phyloP scores from a whole-genome alignment of 768 basidiomycete species.

The Termitomyces sp. region DNA sequence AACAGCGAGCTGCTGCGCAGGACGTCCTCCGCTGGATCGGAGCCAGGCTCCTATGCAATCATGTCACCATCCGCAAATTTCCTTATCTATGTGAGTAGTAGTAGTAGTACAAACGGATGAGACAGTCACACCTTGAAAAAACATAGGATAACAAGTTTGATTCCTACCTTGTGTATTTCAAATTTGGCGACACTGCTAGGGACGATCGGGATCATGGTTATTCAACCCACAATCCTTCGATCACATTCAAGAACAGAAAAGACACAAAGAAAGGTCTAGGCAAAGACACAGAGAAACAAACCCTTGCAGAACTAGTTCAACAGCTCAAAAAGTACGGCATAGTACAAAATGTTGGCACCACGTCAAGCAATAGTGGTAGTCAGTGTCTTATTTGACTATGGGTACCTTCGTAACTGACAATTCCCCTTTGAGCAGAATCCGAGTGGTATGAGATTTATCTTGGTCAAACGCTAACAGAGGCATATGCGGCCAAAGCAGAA shows the following conservation, averaged over 20 bases:
- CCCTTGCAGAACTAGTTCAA: background rate
- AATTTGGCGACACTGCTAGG: background rate
- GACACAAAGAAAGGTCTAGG: background rate
- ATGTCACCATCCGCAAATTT: background rate
- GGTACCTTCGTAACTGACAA: background rate
- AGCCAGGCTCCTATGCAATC: background rate
- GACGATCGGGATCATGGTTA: background rate
- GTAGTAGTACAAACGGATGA: background rate
- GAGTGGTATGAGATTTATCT: conserved; percentile 2
- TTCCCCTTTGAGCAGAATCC: background rate
- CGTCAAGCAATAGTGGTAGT: background rate
- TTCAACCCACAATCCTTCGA: background rate
- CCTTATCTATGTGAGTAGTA: background rate
- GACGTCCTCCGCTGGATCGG: background rate
- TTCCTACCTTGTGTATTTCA: background rate
- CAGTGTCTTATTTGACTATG: background rate
- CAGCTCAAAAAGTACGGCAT: background rate
- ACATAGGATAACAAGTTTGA: background rate
- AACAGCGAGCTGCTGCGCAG: background rate
- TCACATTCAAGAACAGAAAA: background rate
- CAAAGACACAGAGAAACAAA: background rate
- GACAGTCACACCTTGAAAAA: background rate
- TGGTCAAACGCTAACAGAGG: background rate
- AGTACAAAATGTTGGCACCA: background rate
- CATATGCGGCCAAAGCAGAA: background rate